Evolutionary conservation across 106 monocot species (phyloP), one percentile per base, ranked within the genome.

Genomic region (Acorus calamus): DNA sequence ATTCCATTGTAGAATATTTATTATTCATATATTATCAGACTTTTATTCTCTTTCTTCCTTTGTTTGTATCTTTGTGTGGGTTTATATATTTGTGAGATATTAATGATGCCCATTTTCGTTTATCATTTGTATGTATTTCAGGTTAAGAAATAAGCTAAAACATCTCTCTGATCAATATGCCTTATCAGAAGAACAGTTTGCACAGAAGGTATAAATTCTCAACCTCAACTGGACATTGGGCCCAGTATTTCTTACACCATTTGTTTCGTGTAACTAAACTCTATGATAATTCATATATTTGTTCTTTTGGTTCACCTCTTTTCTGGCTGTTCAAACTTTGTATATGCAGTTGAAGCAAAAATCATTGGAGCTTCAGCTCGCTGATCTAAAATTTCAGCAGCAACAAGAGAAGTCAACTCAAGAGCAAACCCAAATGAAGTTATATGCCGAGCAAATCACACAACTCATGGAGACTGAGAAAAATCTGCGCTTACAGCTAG

Each of bases 351-450:
- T 98, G 62, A 87, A 98, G 68, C 84, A 98, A 60, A 98, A 91
- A 63, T 79, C 56, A 42, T 69, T 91, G 62, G 96, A 98, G 68
- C 80, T 98, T 76, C 88, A 98, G 62, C 66, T 98, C 70, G 87
- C 91, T 72, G 87, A 98, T 76, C 69, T 98, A 52, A 98, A 98
- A 66, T 69, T 91, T 69, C 91, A 92, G 64, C 87, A 98, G 61
- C 87, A 98, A 45, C 79, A 85, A 83, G 96, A 88, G 63, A 80
- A 55, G 65, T 71, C 91, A 53, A 60, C 73, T 65, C 79, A 84
- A 58, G 96, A 92, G 81, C 80, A 92, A 64, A 85, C 77, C 42
- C 91, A 91, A 70, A 77, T 83, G 78, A 80, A 92, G 63, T 64
- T 85, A 42, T 91, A 92, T 69, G 81, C 70, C 43, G 88, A 92